Evolutionary conservation across 768 basidiomycete genomes (phyloP).

Genomic region (Pleurotus giganteus): DNA sequence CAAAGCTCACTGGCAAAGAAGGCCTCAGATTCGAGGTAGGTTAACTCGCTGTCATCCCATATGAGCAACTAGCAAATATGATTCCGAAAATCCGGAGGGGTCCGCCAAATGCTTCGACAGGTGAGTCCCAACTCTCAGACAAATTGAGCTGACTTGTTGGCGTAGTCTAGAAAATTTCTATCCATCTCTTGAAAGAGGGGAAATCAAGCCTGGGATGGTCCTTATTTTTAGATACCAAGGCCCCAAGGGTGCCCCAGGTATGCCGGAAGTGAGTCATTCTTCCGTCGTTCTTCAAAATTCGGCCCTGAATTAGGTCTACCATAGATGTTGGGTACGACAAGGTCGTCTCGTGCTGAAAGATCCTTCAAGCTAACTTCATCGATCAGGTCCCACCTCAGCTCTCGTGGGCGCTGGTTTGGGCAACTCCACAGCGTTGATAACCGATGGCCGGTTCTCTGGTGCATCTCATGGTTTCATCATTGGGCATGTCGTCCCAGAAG

Average conservation of each 20-base stretch:
- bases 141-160: background rate
- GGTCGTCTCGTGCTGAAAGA: constrained; percentile 27
- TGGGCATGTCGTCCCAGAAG: constrained; percentile 61
- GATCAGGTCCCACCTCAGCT: constrained; percentile 72
- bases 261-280: constrained; percentile 63
- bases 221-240: constrained; percentile 88
- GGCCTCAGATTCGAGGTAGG: constrained; percentile 77
- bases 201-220: constrained; percentile 73
- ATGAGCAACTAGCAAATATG: constrained; percentile 4
- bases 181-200: constrained; percentile 67
- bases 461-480: constrained; percentile 58
- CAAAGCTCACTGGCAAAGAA: constrained; percentile 94
- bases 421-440: constrained; percentile 76
- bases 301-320: background rate
- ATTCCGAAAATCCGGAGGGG: constrained; percentile 49
- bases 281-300: background rate
- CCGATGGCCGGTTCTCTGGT: constrained; percentile 88
- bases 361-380: background rate
- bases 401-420: constrained; percentile 83
- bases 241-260: constrained; percentile 88
- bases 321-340: constrained; percentile 31
- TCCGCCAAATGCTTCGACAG: constrained; percentile 76
- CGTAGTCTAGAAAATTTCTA: constrained; percentile 67
- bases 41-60: background rate
- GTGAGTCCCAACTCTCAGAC: constrained; percentile 29